Evolutionary conservation across 2,329 filamentous ascomycete species (phyloP).

Genomic region (Podosphaera xanthii): DNA sequence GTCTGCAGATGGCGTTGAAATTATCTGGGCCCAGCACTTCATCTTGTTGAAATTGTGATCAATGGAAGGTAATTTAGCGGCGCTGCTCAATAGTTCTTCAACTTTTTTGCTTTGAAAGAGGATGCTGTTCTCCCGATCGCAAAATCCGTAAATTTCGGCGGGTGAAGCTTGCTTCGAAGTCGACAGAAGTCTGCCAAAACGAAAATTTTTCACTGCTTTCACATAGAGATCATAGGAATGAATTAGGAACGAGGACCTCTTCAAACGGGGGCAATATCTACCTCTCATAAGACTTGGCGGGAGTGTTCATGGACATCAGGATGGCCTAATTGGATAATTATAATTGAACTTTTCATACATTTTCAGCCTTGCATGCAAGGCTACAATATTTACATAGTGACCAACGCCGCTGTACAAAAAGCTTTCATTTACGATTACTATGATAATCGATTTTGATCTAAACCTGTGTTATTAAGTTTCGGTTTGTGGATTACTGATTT

Average conservation of each 20-base stretch:
- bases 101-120: background rate
- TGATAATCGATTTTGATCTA: background rate
- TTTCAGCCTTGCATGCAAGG: background rate
- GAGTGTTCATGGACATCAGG: background rate
- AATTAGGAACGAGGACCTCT: background rate
- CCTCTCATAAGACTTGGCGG: background rate
- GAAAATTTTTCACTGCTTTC: background rate
- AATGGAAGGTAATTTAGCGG: background rate
- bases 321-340: too few relatives aligned
- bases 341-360: background rate
- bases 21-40: constrained; percentile 50
- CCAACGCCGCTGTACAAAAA: background rate
- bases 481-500: background rate
- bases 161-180: background rate
- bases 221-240: background rate
- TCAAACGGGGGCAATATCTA: background rate
- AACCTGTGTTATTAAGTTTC: background rate
- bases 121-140: background rate
- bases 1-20: constrained; percentile 69
- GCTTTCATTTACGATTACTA: background rate
- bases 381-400: background rate
- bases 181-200: background rate
- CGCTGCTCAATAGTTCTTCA: background rate
- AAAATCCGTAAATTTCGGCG: background rate
- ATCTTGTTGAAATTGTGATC: constrained; percentile 23